A percentile compares a stretch with the other conserved stretches of the same genome.
Conservation (phyloP, 1,284 basidiomycete genomes). For the Malassezia equina region DNA sequence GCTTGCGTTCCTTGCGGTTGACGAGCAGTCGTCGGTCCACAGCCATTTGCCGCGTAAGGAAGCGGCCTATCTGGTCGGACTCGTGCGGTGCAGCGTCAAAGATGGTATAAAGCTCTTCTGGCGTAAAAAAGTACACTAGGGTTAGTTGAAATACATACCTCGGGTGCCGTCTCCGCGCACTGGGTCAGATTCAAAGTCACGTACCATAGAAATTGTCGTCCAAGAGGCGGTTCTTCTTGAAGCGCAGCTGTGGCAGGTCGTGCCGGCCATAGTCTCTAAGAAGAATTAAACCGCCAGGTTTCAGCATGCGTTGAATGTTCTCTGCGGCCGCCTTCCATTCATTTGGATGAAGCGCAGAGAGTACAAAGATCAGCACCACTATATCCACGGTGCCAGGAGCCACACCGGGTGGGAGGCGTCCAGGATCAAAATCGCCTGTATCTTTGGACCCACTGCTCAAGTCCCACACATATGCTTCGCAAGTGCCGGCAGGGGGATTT, state of each 20-base stretch:
- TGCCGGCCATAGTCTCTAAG: conserved; percentile 91
- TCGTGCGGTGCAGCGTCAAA: conserved; percentile 29
- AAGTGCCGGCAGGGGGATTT: conserved; percentile 47
- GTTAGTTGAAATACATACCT: background rate
- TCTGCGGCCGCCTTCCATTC: conserved; percentile 78
- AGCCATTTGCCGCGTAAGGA: conserved; percentile 39
- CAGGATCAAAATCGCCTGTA: background rate
- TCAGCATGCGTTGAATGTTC: conserved; percentile 71
- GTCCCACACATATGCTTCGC: conserved; percentile 82
- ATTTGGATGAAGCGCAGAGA: conserved; percentile 82
- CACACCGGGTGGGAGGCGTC: conserved; percentile 21
- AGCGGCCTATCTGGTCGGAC: conserved; percentile 15
- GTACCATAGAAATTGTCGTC: conserved; percentile 62
- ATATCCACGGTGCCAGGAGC: conserved; percentile 62
- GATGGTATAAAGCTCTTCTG: conserved; percentile 32
- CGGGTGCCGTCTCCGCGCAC: conserved; percentile 83
- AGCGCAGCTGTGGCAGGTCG: conserved; percentile 77
- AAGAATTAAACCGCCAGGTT: conserved; percentile 72
- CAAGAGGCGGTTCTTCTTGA: conserved; percentile 74
- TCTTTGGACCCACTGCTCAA: conserved; percentile 52
- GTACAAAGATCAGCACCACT: conserved; percentile 82
- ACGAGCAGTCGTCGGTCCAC: conserved; percentile 42
- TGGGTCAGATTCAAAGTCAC: background rate
- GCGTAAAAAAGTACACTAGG: conserved; percentile 41
- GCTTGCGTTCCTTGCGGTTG: conserved; percentile 42